Base-by-base conservation (phyloP, 257 asterid genomes). In the Solanum pimpinellifolium region DNA sequence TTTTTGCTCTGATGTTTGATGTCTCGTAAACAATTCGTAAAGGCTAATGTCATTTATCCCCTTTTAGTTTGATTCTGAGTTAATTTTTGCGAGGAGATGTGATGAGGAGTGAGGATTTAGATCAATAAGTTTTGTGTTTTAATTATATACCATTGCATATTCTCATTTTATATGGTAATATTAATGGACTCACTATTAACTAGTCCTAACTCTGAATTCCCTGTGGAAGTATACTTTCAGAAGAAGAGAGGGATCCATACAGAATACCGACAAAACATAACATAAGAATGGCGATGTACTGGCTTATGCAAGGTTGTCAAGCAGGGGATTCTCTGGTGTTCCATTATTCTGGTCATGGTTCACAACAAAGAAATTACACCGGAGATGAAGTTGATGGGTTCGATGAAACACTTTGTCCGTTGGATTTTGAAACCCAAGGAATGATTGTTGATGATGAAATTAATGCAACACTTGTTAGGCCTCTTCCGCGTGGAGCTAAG, bases 301-400 rank as follows among this genome's bases (percentile, higher is more conserved):
- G 99, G 99, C 97, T 96, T 3, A 92, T 95, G 9, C 94, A 94
- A 93, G 99, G 96, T 49, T 93, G 98, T 87, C 95, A 95, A 91
- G 82, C 99, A 9, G 99, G 98, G 82, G 99, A 97, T 90, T 97
- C 99, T n/a, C 91, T 97, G 33, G 93, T 97, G 88, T 96, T 97
- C 75, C 98, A 97, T 87, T 97, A 73, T 74, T 97, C 99, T 3
- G 99, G 99, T 23, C 99, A 97, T 52, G 99, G 99, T 56, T 91
- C 96, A 25, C 98, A 96, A 47, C 99, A 94, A 78, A 90, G 92
- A 89, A 93, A 94, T 92, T 94, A 95, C 90, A 93, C 91, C 0
- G 99, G 98, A 59, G 99, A 97, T 78, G 99, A 97, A 89, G 80
- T 95, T n/a, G 99, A 97, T 31, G 99, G 99, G 66, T 94, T 83